Evolutionary conservation across 441 rosid species (phyloP), one percentile per base, ranked within the genome.

Genomic region (Metrosideros polymorpha): DNA sequence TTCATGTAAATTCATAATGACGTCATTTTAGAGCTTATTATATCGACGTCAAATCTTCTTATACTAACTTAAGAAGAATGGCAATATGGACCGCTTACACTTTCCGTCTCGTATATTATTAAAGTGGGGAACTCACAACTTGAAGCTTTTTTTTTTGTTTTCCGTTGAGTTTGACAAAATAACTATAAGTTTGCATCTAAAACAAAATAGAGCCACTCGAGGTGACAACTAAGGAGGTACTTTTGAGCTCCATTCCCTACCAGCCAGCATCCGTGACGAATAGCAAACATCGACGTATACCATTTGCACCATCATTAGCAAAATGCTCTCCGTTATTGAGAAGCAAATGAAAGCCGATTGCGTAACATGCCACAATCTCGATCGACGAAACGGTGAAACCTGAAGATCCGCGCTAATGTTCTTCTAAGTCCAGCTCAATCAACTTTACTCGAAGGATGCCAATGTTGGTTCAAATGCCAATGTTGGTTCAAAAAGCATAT

Each of bases 21-120:
- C 12, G 1, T 19, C 25, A 22, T 53, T 51, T 51, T 5, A 51
- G 7, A 15, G 2, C 2, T 27, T 22, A 1, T 53, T 53, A 53
- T 19, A 3, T 9, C 0, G 56, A 7, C 10, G 12, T 4, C 0
- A 9, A 54, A 54, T 8, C 9, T 54, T 22, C 32, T 32, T 32
- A 5, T 10, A 8, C 1, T 32, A 15, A 17, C 4, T 32, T 63
- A 30, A 30, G 43, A 63, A 4, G 76, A 8, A 30, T 1, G 4
- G 5, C 0, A 3, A 4, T 4, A 1, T 19, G 12, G 0, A 6
- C 2, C 6, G 14, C 27, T 66, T 32, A 9, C 3, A 15, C 39
- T 29, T 61, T 2, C 1, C 18, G 4, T 29, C 43, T 63, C 6
- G 1, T 61, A 4, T 8, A 17, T 61, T 61, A 17, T 1, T 17